Conservation (phyloP, 371 early-diverging fungal species). For the Mortierella sp. region DNA sequence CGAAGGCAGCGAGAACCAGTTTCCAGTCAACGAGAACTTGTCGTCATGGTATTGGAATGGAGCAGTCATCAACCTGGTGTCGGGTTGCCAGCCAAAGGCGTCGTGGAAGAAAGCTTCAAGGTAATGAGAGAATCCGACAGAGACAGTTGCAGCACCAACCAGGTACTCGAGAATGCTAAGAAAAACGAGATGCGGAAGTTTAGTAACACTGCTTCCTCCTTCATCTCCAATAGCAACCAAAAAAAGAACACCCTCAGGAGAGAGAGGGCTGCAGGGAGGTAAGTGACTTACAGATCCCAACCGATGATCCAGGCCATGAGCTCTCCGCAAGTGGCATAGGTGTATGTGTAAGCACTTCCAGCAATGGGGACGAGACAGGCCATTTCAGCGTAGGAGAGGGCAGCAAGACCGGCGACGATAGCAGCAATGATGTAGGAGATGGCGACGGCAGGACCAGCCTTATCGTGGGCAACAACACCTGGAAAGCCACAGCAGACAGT, state of each 20-base stretch:
- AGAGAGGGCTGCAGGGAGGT: background rate
- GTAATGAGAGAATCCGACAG: constrained; percentile 81
- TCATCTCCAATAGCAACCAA: too few species aligned
- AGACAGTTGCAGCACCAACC: constrained; percentile 80
- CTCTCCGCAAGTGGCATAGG: constrained; percentile 90
- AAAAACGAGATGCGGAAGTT: background rate
- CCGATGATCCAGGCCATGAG: constrained; percentile 85
- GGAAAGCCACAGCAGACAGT: constrained; percentile 42
- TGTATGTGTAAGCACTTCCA: constrained; percentile 86
- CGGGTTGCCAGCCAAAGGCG: constrained; percentile 63
- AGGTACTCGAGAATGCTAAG: constrained; percentile 76
- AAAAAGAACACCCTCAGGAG: background rate
- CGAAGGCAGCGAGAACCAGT: constrained; percentile 80
- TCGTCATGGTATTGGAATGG: constrained; percentile 67
- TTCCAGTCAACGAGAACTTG: constrained; percentile 58
- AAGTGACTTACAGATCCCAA: constrained; percentile 71
- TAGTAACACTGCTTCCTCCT: too few species aligned
- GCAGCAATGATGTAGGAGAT: constrained; percentile 81
- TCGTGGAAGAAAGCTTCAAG: constrained; percentile 74
- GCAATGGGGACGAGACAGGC: constrained; percentile 85
- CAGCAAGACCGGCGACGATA: constrained; percentile 76
- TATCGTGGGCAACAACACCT: constrained; percentile 79
- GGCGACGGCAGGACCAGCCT: constrained; percentile 84
- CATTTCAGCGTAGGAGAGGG: constrained; percentile 84
- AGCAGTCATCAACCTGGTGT: constrained; percentile 63